These are phyloP conservation scores for Onygenales sp. DNA, from an alignment of 2,329 filamentous ascomycete genomes.

Conservation along the genomic window DNA sequence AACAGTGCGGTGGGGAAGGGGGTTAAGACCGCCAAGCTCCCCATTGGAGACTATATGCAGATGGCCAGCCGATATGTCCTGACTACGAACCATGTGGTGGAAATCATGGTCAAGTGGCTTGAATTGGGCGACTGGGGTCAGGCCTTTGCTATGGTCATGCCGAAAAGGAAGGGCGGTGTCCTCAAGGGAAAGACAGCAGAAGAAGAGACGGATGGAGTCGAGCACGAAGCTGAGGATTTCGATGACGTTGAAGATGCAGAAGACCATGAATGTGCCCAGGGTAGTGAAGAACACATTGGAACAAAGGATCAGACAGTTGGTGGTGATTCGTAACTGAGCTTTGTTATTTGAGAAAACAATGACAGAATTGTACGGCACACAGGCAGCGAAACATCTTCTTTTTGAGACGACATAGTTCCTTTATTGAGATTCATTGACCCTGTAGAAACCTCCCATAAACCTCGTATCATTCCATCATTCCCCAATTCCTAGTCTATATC, in stretches of 20 bases:
- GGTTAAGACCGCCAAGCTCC: conserved; percentile 79
- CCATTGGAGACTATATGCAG: conserved; percentile 89
- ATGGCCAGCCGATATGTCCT: conserved; percentile 81
- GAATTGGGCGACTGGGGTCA: conserved; percentile 84
- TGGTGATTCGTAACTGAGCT: neutral
- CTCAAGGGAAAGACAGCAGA: conserved; percentile 5
- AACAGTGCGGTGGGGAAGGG: conserved; percentile 64
- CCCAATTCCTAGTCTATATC: neutral
- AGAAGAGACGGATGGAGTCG: neutral
- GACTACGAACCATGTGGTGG: conserved; percentile 89
- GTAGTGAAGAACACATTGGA: neutral
- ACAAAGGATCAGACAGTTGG: neutral
- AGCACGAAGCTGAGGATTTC: neutral
- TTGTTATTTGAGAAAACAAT: neutral
- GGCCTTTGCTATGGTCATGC: conserved; percentile 81
- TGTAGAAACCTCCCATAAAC: too few relatives aligned
- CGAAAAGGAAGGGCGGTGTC: conserved; percentile 59
- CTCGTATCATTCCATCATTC: neutral
- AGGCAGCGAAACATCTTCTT: too few relatives aligned
- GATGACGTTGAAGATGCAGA: neutral
- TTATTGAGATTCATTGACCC: too few relatives aligned
- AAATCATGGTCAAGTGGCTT: conserved; percentile 93
- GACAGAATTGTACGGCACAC: too few relatives aligned
- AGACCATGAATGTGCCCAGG: neutral
- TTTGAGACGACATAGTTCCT: too few relatives aligned